Conservation (phyloP, 768 basidiomycete species). For the Filobasidium wieringae region DNA sequence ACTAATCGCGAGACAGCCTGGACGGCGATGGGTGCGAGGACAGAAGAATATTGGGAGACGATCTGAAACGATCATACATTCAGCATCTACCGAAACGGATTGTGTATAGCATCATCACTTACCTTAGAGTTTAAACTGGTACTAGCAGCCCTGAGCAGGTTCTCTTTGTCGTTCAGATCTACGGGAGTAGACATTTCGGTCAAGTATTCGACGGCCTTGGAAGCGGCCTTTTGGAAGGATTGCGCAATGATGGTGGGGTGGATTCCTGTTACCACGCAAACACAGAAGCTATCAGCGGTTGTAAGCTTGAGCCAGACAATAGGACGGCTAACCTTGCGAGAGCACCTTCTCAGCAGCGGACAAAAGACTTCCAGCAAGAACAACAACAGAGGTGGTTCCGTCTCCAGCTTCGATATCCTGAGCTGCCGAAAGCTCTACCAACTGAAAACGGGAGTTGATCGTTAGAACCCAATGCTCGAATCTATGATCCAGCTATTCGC, state of each 20-base stretch:
- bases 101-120: constrained; percentile 6
- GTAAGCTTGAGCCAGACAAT: neutral
- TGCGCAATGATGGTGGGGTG: constrained; percentile 96
- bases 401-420: constrained; percentile 99
- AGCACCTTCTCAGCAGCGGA: constrained; percentile 95
- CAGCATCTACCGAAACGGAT: neutral
- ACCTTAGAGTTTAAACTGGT: constrained; percentile 96
- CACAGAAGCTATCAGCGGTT: neutral
- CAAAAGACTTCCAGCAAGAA: constrained; percentile 82
- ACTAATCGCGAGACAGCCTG: constrained; percentile 83
- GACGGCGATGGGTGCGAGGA: constrained; percentile 97
- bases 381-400: constrained; percentile 94
- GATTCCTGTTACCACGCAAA: constrained; percentile 45
- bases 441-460: constrained; percentile 45
- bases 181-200: constrained; percentile 86
- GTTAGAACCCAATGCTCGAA: neutral
- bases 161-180: constrained; percentile 73
- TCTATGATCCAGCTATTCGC: neutral
- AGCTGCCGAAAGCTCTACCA: constrained; percentile 92
- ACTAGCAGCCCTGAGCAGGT: constrained; percentile 78
- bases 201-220: constrained; percentile 85
- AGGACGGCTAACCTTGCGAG: constrained; percentile 53
- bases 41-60: constrained; percentile 97
- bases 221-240: constrained; percentile 81
- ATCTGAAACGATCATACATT: constrained; percentile 48